A percentile compares a stretch with the other conserved stretches of the same genome.
Evolutionary conservation across 345 rosid genomes (phyloP).

Genomic region (Eucalyptus dawsonii): DNA sequence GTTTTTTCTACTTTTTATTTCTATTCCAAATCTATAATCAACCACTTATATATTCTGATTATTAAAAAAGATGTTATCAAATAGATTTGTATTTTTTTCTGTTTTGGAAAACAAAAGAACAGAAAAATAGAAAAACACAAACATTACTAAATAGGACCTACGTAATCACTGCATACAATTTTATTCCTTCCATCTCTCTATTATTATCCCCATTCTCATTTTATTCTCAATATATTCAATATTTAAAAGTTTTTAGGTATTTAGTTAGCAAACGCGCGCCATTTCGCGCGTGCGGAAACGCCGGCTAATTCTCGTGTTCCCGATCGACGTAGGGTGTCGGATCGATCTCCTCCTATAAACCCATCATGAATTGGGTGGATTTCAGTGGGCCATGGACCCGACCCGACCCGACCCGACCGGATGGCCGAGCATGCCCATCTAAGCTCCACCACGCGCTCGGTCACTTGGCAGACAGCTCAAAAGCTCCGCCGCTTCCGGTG

Average conservation of each 20-base stretch:
- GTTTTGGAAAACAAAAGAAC: fast-evolving
- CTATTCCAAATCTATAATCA: too few species aligned
- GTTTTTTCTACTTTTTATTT: too few species aligned
- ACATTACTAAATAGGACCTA: fast-evolving
- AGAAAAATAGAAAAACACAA: too few species aligned
- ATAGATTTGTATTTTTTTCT: too few species aligned
- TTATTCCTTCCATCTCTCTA: background rate
- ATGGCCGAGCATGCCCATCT: background rate
- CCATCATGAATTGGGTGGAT: background rate
- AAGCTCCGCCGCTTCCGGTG: background rate
- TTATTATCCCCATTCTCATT: background rate
- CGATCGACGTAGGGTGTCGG: background rate
- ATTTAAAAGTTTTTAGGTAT: too few species aligned
- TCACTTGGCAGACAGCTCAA: background rate
- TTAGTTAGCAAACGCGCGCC: background rate
- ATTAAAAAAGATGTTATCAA: too few species aligned
- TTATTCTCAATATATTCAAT: background rate
- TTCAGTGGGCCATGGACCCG: background rate
- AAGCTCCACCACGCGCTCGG: background rate
- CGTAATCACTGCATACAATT: background rate
- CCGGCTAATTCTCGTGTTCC: fast-evolving
- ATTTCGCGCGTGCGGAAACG: background rate
- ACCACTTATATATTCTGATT: too few species aligned
- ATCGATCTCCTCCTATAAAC: background rate
- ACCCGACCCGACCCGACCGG: background rate